phyloP scores from a whole-genome alignment of 2,329 filamentous ascomycete genomes.

The Fusarium transvaalense region DNA sequence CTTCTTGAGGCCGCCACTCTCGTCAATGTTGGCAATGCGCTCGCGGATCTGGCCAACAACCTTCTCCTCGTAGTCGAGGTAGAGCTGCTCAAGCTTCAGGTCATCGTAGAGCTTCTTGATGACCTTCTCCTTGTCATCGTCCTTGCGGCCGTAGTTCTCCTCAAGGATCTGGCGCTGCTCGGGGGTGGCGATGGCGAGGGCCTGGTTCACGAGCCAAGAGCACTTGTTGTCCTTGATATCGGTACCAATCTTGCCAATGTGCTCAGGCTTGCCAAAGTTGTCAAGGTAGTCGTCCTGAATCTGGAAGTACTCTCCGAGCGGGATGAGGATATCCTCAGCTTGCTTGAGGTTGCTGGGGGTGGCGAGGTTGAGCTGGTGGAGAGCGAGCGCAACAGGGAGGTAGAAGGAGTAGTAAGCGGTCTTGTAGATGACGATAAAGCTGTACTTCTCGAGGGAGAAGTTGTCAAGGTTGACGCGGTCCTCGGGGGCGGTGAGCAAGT shows the following conservation, averaged over 20 bases:
- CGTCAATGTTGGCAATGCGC: constrained; percentile 84
- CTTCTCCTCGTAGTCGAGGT: constrained; percentile 91
- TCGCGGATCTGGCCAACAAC: constrained; percentile 80
- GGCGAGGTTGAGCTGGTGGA: constrained; percentile 87
- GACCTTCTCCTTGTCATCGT: constrained; percentile 82
- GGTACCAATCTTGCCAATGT: constrained; percentile 98
- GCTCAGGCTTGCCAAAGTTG: constrained; percentile 91
- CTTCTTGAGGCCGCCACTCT: constrained; percentile 90
- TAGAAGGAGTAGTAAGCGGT: constrained; percentile 99
- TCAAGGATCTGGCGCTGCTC: constrained; percentile 91
- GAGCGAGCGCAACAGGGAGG: constrained; percentile 90
- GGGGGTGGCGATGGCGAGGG: constrained; percentile 80
- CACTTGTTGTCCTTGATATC: constrained; percentile 99
- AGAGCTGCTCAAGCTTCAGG: constrained; percentile 83
- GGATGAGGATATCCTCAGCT: constrained; percentile 91
- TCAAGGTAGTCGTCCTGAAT: constrained; percentile 99
- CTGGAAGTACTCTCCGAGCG: constrained; percentile 99
- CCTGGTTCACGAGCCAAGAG: constrained; percentile 97
- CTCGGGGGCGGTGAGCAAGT: constrained; percentile 95
- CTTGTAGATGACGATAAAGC: constrained; percentile 99
- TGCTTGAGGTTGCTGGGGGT: constrained; percentile 90
- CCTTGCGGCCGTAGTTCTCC: constrained; percentile 94
- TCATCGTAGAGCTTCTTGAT: constrained; percentile 93
- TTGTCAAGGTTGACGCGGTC: constrained; percentile 93
- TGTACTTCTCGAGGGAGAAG: constrained; percentile 95